Evolutionary conservation across 192 early-diverging fungal species (phyloP), one percentile per base, ranked within the genome.

Genomic region (Jimgerdemannia lactiflua): DNA sequence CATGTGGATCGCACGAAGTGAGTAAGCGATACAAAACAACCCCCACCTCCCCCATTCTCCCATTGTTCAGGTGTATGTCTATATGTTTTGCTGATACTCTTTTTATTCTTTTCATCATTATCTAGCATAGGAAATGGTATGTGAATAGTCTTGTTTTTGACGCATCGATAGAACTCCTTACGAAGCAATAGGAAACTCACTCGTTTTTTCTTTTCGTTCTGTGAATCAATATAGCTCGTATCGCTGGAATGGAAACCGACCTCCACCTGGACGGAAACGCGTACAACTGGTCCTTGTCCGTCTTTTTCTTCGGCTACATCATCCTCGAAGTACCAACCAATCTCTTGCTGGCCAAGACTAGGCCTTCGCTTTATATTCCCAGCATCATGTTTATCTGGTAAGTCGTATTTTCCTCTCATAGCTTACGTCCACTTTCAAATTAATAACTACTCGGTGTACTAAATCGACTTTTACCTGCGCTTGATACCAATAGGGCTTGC

Each of bases 261-360:
- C 71, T 79, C n/a, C 68, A 79, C 66, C 67, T 75, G 54, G 49
- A 41, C 42, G 70, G 67, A 20, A 49, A 43, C 20, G 43, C 78
- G 42, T 85, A 77, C 69, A 86, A 86, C 59, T 74, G 79, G 72
- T 75, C 79, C 69, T 42, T 86, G 10, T 76, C 85, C 17, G 70
- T 75, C 10, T 86, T 86, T 77, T 87, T 87, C 78, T 71, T 87
- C 69, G 83, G 80, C 3, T 84, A 87, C 67, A 70, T 87, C 20
- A 6, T 87, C 20, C 85, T 82, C 67, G 86, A 87, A 77, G 77
- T 87, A 63, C 86, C 86, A 3, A 78, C 76, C 41, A 87, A 88
- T 78, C 43, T 86, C 41, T 9, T 86, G 4, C 20, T 74, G 65
- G 72, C 72, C 44, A 17, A 65, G n/a, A 67, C 72, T 41, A 64